These are phyloP conservation scores for Nakaseomyces kungkrabaensis DNA, from an alignment of 1,139 yeast genomes.

Conservation along the genomic window DNA sequence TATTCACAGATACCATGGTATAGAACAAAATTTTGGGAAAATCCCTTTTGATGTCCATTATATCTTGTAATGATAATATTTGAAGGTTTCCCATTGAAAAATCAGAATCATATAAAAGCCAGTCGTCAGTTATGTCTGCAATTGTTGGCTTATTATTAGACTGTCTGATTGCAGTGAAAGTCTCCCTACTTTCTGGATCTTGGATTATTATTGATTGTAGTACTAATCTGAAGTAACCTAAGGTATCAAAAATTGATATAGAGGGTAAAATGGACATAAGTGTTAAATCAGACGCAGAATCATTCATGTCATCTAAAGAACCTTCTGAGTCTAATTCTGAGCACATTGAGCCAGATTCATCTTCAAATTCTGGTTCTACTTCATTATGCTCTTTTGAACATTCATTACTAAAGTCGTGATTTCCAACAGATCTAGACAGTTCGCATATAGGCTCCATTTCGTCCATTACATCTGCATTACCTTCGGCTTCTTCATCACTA, in stretches of 20 bases:
- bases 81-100: slow-evolving; percentile 32
- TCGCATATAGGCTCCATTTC: not conserved
- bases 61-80: slow-evolving; percentile 29
- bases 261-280: slow-evolving; percentile 24
- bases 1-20: slow-evolving; percentile 22
- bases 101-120: slow-evolving; percentile 33
- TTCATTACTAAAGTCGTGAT: not conserved
- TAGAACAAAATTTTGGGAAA: slow-evolving; percentile 32
- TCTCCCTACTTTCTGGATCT: slow-evolving; percentile 18
- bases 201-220: slow-evolving; percentile 25
- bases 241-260: slow-evolving; percentile 22
- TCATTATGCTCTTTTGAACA: not conserved
- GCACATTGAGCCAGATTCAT: not conserved
- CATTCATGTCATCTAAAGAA: not conserved
- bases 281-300: not conserved
- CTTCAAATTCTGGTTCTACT: not conserved
- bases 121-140: slow-evolving; percentile 31
- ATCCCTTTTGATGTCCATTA: slow-evolving; percentile 25
- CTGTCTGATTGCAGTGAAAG: slow-evolving; percentile 28
- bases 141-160: slow-evolving; percentile 24
- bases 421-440: not conserved
- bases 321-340: not conserved
- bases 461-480: not conserved
- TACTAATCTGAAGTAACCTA: slow-evolving; percentile 27
- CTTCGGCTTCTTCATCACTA: not conserved